Base-by-base conservation (phyloP, 495 filamentous ascomycete genomes). In the Aspergillus panamensis region DNA sequence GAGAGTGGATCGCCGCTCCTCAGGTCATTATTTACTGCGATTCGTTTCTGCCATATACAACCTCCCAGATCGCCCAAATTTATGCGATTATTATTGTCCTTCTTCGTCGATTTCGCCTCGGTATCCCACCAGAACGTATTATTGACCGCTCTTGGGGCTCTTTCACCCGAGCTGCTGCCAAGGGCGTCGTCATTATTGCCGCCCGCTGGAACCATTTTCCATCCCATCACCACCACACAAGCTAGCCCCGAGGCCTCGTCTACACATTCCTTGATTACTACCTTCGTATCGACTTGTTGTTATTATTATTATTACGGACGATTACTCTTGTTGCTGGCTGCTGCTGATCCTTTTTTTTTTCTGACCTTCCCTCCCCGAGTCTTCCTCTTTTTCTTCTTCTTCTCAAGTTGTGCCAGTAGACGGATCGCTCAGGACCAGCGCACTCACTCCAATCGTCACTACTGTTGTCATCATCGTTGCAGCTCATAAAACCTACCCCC, bases 391-490 rank as follows among this genome's bases (percentile, higher is more conserved):
- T 44, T 32, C 19, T 33, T 45, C 31, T 45, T 35, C 45, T 40
- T 48, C 33, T 35, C 10, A 37, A 57, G 32, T 35, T 30, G 17
- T 14, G n/a, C 45, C 54, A 47, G 30, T 39, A 43, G 47, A 4
- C 8, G 25, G 8, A 30, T 49, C 8, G 20, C 29, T 19, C 29
- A 20, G 29, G 17, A 44, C 48, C 21, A 52, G 17, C 35, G 16
- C 12, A 14, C 37, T 42, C 13, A 16, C 32, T 17, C 31, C 29
- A 48, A 58, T 58, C 56, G 56, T 52, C 42, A 44, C 16, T 48
- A 48, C 55, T 52, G 55, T 42, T 29, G 48, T 58, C 56, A 58
- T 58, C 56, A 21, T 25, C n/a, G 17, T 58, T 35, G 21, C 25
- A 25, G 25, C 33, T 52, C 47, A 52, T 55, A 30, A 55, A 21